Base-by-base conservation (phyloP, 345 rosid genomes). In the Gossypium stocksii region DNA sequence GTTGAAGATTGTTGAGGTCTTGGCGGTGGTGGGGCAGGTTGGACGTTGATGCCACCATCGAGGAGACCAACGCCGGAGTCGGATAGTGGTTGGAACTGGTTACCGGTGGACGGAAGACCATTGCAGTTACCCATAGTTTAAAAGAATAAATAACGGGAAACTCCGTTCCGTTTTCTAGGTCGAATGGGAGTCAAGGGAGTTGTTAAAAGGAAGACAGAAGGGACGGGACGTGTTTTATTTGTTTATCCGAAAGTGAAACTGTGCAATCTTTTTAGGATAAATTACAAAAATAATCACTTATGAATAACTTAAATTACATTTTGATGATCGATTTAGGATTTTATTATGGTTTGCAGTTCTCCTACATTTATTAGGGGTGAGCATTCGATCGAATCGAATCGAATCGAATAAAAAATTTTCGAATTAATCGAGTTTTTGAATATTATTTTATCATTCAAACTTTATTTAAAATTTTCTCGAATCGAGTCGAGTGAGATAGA, bases 81-180 rank as follows among this genome's bases (percentile, higher is more conserved):
- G 66, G 13, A 6, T 25, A 19, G 43, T 58, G 67, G 71, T 44
- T 76, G 68, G 27, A 66, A 67, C 20, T 71, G 74, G 27, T 51
- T 59, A 19, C 12, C 44, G 68, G 68, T 4, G 71, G 87, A 67
- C 41, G 88, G 81, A 8, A 79, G 69, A 79, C 88, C 83, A 80
- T 72, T 87, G 73, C 93, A 87, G 85, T 82, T 87, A 17, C 93
- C 93, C 93, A 89, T 88, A 12, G 12, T 38, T 65, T 44, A 77
- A 80, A 79, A 79, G 0, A 70, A 80, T 19, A 56, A 78, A 34
- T 29, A 48, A 13, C 56, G 70, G 59, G 53, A 63, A 66, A 45
- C 11, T 17, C 10, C 17, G 10, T 53, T 29, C 10, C 74, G 9
- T n/a, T 11, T 54, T 7, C 15, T 11, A 71, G 10, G 59, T 41